These are phyloP conservation scores for Daldinia caldariorum DNA, from an alignment of 495 filamentous ascomycete genomes.

Conservation along the genomic window DNA sequence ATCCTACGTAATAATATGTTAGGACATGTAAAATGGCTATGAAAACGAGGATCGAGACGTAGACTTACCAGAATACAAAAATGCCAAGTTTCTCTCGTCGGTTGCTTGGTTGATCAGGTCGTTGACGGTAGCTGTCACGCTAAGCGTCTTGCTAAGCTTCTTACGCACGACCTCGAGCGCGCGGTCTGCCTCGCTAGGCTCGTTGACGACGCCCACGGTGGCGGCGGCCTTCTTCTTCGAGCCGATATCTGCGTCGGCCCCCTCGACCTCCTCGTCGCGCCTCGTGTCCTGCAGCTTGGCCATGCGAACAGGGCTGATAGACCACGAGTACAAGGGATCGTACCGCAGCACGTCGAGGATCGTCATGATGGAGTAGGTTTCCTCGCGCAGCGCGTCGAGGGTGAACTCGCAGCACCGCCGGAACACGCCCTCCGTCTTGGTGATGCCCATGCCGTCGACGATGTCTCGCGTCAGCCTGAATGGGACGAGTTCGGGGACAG, in stretches of 20 bases:
- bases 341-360: conserved; percentile 95
- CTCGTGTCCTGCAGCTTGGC: conserved; percentile 66
- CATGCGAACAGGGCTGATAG: conserved; percentile 87
- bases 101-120: conserved; percentile 95
- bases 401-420: conserved; percentile 97
- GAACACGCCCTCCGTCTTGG: conserved; percentile 94
- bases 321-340: conserved; percentile 96
- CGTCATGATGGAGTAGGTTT: conserved; percentile 95
- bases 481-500: conserved; percentile 92
- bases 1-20: conserved; percentile 18
- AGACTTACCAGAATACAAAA: conserved; percentile 84
- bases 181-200: conserved; percentile 90
- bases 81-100: conserved; percentile 90
- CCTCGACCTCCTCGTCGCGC: conserved; percentile 47
- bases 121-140: conserved; percentile 93
- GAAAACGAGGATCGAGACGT: background rate
- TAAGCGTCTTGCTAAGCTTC: conserved; percentile 92
- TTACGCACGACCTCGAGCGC: conserved; percentile 92
- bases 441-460: conserved; percentile 96
- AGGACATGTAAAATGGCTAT: background rate
- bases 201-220: conserved; percentile 62
- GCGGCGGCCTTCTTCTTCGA: conserved; percentile 54
- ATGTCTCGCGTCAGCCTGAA: conserved; percentile 96
- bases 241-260: conserved; percentile 39
- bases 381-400: conserved; percentile 88